Conservation (phyloP, 805 yeast genomes). For the Yarrowia keelungensis region DNA sequence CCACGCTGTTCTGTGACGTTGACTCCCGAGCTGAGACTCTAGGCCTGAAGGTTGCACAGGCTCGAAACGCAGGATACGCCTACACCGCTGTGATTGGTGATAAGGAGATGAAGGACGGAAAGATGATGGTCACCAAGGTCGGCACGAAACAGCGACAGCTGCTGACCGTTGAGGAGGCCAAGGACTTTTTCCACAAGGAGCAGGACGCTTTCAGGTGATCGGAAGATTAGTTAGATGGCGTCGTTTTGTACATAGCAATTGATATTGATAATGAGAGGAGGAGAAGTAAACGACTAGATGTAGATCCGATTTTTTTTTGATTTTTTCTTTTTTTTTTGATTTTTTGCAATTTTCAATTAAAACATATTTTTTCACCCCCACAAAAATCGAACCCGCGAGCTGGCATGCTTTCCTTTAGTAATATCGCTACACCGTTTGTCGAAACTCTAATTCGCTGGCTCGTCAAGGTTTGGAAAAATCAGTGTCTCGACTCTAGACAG, state of each 20-base stretch:
- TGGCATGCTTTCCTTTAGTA: background rate
- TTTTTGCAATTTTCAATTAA: no score
- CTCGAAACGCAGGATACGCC: constrained; percentile 73
- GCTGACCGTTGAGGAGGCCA: constrained; percentile 17
- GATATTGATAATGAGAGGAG: background rate
- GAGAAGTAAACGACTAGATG: no score
- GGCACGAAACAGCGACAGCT: constrained; percentile 22
- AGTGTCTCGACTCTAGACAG: background rate
- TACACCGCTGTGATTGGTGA: constrained; percentile 89
- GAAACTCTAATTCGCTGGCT: background rate
- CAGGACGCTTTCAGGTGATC: constrained; percentile 18
- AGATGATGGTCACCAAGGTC: constrained; percentile 58
- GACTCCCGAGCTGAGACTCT: constrained; percentile 79
- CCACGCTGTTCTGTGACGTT: constrained; percentile 74
- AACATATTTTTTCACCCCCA: no score
- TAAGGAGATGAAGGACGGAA: constrained; percentile 67
- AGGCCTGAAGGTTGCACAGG: constrained; percentile 81
- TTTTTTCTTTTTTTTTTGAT: no score
- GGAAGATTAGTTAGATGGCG: no score
- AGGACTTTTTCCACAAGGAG: constrained; percentile 15
- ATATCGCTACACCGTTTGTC: background rate
- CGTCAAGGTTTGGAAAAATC: constrained; percentile 28
- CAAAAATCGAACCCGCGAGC: background rate
- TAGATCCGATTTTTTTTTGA: no score
- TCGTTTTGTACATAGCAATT: constrained; percentile 20